A percentile compares a stretch with the other conserved stretches of the same genome.
phyloP scores from a whole-genome alignment of 2,329 filamentous ascomycete species.

The Tolypocladium guangdongense region DNA sequence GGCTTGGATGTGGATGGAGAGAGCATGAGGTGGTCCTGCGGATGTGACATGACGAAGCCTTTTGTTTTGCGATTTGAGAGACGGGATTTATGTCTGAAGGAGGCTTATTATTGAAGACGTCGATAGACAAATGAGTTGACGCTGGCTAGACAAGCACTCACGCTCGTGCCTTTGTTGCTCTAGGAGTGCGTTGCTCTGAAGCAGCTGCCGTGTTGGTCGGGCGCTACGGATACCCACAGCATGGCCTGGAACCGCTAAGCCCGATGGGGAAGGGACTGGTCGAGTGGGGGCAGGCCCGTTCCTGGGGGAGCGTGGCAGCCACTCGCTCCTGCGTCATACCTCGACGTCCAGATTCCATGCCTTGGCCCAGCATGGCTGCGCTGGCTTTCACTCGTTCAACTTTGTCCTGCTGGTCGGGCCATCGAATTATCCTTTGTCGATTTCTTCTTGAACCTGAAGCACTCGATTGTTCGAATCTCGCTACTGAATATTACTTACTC shows the following conservation, averaged over 20 bases:
- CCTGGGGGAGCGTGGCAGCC: conserved; percentile 2
- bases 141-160: background rate
- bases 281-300: background rate
- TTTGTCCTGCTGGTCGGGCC: conserved; percentile 6
- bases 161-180: too few relatives aligned
- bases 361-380: background rate
- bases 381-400: background rate
- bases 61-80: background rate
- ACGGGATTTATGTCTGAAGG: conserved; percentile 8
- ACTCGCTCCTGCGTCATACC: conserved; percentile 9
- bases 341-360: background rate
- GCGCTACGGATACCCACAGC: too few relatives aligned
- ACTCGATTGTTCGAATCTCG: background rate
- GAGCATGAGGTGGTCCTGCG: background rate
- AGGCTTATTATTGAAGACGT: conserved; percentile 8
- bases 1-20: background rate
- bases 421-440: background rate
- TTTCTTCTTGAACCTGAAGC: background rate
- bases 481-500: background rate
- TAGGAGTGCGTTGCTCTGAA: too few relatives aligned
- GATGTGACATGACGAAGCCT: background rate
- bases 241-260: background rate
- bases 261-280: background rate
- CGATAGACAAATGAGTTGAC: conserved; percentile 11
- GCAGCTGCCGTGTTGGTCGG: too few relatives aligned